Conservation (phyloP, 257 asterid genomes). For the Nicotiana obtusifolia region DNA sequence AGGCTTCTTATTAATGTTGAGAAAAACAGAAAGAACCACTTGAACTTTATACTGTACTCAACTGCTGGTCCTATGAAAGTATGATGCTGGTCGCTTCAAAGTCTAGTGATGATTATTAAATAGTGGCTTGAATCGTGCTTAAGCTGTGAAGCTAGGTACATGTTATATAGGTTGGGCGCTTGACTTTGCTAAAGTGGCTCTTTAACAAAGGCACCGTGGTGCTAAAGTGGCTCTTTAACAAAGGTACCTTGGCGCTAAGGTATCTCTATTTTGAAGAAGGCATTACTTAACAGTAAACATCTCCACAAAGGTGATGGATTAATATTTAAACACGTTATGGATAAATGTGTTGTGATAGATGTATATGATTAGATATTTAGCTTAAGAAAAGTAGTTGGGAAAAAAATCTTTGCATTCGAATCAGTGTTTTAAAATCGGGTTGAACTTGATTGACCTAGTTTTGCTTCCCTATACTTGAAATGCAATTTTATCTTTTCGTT, state of each 20-base stretch:
- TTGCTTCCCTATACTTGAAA: background rate
- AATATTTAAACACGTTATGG: too few relatives aligned
- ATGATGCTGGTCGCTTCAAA: background rate
- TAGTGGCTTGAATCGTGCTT: background rate
- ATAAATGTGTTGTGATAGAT: background rate
- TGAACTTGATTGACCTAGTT: background rate
- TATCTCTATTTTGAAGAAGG: background rate
- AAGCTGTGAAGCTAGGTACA: background rate
- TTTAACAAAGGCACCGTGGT: background rate
- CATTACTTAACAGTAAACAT: background rate
- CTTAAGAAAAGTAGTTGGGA: background rate
- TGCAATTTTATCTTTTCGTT: background rate
- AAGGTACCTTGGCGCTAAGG: background rate
- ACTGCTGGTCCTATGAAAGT: background rate
- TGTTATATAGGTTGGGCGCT: background rate
- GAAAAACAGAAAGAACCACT: background rate
- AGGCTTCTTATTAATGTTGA: background rate
- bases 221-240: background rate
- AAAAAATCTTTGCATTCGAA: background rate
- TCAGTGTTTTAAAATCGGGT: background rate
- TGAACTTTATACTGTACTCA: too few relatives aligned
- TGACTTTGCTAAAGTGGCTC: background rate
- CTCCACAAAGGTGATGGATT: background rate
- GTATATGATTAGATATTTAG: background rate
- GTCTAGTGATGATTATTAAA: background rate